Conservation (phyloP, 768 basidiomycete genomes). For the Collybia nuda region DNA sequence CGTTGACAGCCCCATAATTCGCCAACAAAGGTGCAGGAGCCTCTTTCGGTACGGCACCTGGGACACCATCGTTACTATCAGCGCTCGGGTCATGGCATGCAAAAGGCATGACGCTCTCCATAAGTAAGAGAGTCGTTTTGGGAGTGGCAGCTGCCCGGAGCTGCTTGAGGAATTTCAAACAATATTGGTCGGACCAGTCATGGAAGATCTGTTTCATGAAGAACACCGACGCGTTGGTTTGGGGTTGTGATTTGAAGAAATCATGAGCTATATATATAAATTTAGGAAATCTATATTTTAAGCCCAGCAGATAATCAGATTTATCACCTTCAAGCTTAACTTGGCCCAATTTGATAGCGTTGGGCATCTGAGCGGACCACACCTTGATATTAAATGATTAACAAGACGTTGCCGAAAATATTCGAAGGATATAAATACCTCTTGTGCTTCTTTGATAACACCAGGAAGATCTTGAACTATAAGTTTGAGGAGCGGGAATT, state of each 20-base stretch:
- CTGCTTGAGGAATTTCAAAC: constrained; percentile 20
- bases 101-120: constrained; percentile 3
- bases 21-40: constrained; percentile 33
- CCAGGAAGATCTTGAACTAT: constrained; percentile 7
- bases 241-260: constrained; percentile 30
- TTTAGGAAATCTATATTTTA: neutral
- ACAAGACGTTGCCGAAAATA: neutral
- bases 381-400: too few relatives aligned
- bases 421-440: neutral
- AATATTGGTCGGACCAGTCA: constrained; percentile 28
- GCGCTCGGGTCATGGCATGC: constrained; percentile 1
- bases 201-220: constrained; percentile 26
- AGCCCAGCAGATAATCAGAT: neutral
- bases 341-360: constrained; percentile 6
- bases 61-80: constrained; percentile 12
- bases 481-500: constrained; percentile 3
- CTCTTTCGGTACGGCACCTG: constrained; percentile 8
- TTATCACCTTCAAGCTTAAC: constrained; percentile 10
- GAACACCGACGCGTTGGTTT: constrained; percentile 24
- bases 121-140: constrained; percentile 4
- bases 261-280: constrained; percentile 11
- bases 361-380: constrained; percentile 4
- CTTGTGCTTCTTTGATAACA: constrained; percentile 1
- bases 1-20: constrained; percentile 36
- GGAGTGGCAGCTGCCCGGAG: constrained; percentile 24